Base-by-base conservation (phyloP, 176 grass and related monocot genomes). In the Melocanna baccifera region DNA sequence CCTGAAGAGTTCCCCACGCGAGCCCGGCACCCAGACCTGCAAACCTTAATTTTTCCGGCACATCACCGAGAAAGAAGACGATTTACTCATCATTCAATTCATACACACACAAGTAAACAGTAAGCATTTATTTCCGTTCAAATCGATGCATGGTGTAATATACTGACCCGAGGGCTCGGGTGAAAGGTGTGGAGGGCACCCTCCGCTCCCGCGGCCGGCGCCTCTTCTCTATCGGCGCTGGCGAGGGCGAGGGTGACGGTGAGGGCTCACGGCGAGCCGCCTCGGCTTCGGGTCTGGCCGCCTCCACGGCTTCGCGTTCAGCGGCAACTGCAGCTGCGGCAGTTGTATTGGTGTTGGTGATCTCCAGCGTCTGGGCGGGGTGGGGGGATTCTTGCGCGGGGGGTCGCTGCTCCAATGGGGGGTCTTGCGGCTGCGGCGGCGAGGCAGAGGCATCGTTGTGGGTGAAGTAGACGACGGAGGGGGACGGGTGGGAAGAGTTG, bases 111-210 rank as follows among this genome's bases (percentile, higher is more conserved):
- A 74, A 65, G 77, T 63, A 37, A 28, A 71, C 39, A 26, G 63
- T 22, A 48, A n/a, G 52, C 48, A 82, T 73, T 67, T 81, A 4
- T 28, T 73, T 34, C 52, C 20, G 10, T 82, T 81, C 37, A 67
- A 72, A 10, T 19, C 36, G 28, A 53, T 52, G 16, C 37, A 71
- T 15, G 50, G 51, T 19, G 53, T 47, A 9, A 67, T 14, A 82
- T 6, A 84, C 95, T 80, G 52, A 98, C 96, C 96, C 93, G 39
- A 98, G 89, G 75, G 96, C 96, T 86, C 93, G 90, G 70, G 90
- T 91, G 62, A 98, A 90, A 52, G 93, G 93, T 30, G 96, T 98
- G 39, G 93, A 81, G 11, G 96, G 93, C 40, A 98, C 96, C 81
- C 71, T 94, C 74, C 96, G 92, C 86, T 98, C 96, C 67, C 91